Percentiles rank a stretch among this genome's conserved stretches.
Conservation (phyloP, 768 basidiomycete species). For the Suillus hirtellus region DNA sequence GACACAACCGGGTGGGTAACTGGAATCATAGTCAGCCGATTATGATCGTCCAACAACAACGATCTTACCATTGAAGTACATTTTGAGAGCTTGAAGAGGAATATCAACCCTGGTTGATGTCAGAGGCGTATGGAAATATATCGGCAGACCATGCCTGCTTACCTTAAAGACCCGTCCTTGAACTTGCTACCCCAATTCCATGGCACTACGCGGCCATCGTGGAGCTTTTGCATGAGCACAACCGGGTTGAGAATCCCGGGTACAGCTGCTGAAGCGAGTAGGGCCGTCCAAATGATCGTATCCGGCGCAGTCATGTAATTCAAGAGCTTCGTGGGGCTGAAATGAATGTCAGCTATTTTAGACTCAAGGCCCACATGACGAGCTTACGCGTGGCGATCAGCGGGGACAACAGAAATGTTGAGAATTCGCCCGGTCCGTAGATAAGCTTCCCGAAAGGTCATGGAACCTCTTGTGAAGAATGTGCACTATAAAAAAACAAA, state of each 20-base stretch:
- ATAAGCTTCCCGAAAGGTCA: slow-evolving; percentile 96
- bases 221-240: slow-evolving; percentile 89
- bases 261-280: slow-evolving; percentile 90
- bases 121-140: slow-evolving; percentile 11
- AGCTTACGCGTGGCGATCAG: slow-evolving; percentile 81
- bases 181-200: slow-evolving; percentile 96
- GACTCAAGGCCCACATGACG: background rate
- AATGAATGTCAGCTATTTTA: slow-evolving; percentile 14
- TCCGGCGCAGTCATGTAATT: slow-evolving; percentile 98
- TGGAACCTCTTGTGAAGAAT: slow-evolving; percentile 90
- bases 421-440: slow-evolving; percentile 88
- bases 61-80: slow-evolving; percentile 78
- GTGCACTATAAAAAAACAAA: slow-evolving; percentile 49
- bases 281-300: slow-evolving; percentile 77
- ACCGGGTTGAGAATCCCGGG: slow-evolving; percentile 96
- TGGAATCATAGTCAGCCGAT: slow-evolving; percentile 26
- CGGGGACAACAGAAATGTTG: slow-evolving; percentile 91
- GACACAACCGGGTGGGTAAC: slow-evolving; percentile 93
- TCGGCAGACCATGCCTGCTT: slow-evolving; percentile 15
- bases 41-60: slow-evolving; percentile 7
- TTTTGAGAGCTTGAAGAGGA: slow-evolving; percentile 82
- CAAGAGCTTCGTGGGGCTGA: slow-evolving; percentile 89
- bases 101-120: slow-evolving; percentile 78
- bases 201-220: slow-evolving; percentile 76
- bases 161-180: slow-evolving; percentile 91